Evolutionary conservation across 805 yeast genomes (phyloP), one percentile per base, ranked within the genome.

Genomic region (Metschnikowia cubensis): DNA sequence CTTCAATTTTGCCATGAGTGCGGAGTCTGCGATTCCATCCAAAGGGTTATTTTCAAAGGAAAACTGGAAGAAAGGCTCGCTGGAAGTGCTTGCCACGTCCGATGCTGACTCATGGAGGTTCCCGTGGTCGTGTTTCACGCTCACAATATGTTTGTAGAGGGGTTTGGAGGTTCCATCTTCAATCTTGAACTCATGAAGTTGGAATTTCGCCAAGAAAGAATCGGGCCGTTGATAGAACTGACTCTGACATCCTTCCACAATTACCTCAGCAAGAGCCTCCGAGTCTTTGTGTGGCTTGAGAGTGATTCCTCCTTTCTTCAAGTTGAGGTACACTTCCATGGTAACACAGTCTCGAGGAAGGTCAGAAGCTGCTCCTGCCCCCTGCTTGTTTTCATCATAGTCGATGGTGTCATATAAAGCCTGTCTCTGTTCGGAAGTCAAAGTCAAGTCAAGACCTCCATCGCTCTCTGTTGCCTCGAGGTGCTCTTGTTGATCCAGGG

Each of bases 361-460:
- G 51, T 86, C 84, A 6, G 83, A 68, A 1, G 84, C 70, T 29
- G 81, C 82, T 5, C 50, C 42, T 1, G 75, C 60, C 0, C 79
- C 49, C 1, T 71, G 72, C 44, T 78, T 73, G 18, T 74, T 67
- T 53, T 91, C 96, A 58, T 91, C 88, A 58, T 84, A 91, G 54
- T 91, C 99, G 55, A 94, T 91, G 0, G 97, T 96, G 52, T 89
- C 96, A 61, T 89, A 91, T 18, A 94, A 73, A 51, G 95, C 99
- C 61, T 89, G 78, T 54, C 88, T 77, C 61, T 94, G 97, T 57
- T 90, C 96, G 13, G 89, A 96, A 0, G 94, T 81, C 64, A 94
- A 58, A 31, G 59, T 59, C 34, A 73, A 54, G 42, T 67, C 67
- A 33, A 62, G 47, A 2, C 63, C 55, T 2, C 59, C 62, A 6